Conservation (phyloP, 352 stramenopile genomes). For the Globisporangium barbulae region DNA sequence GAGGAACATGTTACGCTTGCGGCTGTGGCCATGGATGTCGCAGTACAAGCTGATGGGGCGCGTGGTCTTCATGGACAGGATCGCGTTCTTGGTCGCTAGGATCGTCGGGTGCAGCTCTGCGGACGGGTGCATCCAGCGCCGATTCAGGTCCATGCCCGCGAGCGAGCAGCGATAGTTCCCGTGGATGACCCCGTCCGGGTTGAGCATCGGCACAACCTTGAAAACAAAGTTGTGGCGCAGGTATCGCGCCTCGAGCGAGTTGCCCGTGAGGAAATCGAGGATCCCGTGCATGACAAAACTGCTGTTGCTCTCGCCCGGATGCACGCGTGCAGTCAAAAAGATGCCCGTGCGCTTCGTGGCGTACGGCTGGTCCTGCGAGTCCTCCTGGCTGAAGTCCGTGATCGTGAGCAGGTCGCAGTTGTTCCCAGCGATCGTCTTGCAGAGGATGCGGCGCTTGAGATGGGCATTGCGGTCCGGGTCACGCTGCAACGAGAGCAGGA, state of each 20-base stretch:
- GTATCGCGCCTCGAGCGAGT: constrained; percentile 58
- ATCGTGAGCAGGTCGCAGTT: constrained; percentile 88
- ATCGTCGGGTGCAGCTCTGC: constrained; percentile 74
- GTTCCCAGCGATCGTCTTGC: constrained; percentile 82
- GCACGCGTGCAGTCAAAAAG: constrained; percentile 82
- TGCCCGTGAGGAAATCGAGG: constrained; percentile 80
- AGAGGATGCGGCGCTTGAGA: constrained; percentile 64
- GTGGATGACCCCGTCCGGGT: constrained; percentile 90
- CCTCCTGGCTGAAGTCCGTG: constrained; percentile 68
- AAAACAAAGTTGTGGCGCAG: constrained; percentile 87
- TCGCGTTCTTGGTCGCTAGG: constrained; percentile 65
- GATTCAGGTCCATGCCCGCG: constrained; percentile 86
- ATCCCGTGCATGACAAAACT: constrained; percentile 90
- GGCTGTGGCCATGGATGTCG: constrained; percentile 88
- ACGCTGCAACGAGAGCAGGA: constrained; percentile 50
- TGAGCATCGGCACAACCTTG: constrained; percentile 93
- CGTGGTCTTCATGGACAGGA: constrained; percentile 43
- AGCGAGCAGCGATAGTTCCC: constrained; percentile 90
- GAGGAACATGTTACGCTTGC: constrained; percentile 88
- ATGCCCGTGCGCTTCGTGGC: constrained; percentile 43
- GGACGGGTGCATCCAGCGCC: constrained; percentile 59
- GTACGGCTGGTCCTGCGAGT: constrained; percentile 27
- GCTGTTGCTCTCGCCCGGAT: constrained; percentile 88
- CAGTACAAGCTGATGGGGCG: constrained; percentile 71
- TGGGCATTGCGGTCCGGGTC: constrained; percentile 41